phyloP scores from a whole-genome alignment of 352 stramenopile species.

The Globisporangium nagaii region DNA sequence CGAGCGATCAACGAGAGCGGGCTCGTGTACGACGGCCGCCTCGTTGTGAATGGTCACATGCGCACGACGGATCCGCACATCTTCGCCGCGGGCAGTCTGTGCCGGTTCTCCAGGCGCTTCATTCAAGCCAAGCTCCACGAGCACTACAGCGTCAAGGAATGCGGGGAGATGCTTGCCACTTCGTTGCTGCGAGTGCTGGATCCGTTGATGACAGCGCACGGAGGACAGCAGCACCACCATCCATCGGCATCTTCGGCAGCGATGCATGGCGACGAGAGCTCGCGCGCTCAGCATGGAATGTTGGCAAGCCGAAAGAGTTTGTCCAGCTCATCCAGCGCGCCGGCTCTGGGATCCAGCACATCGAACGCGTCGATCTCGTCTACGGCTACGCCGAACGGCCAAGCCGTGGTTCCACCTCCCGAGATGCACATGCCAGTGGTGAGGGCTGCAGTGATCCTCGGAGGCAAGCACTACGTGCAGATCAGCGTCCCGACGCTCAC shows the following conservation, averaged over 20 bases:
- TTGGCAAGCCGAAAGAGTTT: constrained; percentile 5
- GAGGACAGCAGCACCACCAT: not conserved
- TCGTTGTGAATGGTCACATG: constrained; percentile 87
- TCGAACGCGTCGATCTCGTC: not conserved
- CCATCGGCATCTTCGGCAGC: not conserved
- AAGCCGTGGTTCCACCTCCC: constrained; percentile 44
- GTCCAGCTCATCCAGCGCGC: constrained; percentile 2
- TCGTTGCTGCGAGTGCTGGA: constrained; percentile 72
- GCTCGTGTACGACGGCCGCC: constrained; percentile 88
- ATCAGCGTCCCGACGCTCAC: constrained; percentile 67
- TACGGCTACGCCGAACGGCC: not conserved
- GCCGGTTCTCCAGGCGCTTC: constrained; percentile 80
- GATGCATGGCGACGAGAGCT: not conserved
- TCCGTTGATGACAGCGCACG: constrained; percentile 16
- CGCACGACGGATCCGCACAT: constrained; percentile 79
- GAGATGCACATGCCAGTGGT: constrained; percentile 72
- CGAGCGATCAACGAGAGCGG: constrained; percentile 87
- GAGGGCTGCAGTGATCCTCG: constrained; percentile 27
- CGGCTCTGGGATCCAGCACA: not conserved
- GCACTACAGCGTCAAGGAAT: constrained; percentile 72
- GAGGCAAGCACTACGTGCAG: constrained; percentile 60
- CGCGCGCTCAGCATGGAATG: not conserved
- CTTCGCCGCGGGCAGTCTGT: constrained; percentile 61
- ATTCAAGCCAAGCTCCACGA: constrained; percentile 72
- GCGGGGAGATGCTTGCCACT: constrained; percentile 56